Percentiles rank a stretch among this genome's conserved stretches.
Evolutionary conservation across 148 eudicot species (phyloP).

Genomic region (Polygonum maritimum): DNA sequence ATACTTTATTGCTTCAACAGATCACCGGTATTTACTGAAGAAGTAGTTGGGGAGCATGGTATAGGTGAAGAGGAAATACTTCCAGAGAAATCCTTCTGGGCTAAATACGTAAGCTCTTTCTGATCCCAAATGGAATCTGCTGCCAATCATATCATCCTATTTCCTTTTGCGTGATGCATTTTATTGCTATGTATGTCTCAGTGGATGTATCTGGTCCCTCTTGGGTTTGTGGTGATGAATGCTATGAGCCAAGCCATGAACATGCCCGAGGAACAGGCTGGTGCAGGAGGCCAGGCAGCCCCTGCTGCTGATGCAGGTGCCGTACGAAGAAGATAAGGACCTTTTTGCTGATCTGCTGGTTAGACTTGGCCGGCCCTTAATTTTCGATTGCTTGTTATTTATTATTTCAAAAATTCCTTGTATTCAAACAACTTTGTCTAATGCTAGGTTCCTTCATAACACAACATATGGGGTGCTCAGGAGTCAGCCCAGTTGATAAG

Average conservation of each 20-base stretch:
- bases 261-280: slow-evolving; percentile 72
- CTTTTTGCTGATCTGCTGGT: background rate
- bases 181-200: slow-evolving; percentile 25
- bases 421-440: background rate
- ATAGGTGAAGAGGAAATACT: slow-evolving; percentile 59
- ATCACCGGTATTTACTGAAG: slow-evolving; percentile 77
- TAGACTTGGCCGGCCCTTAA: background rate
- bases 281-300: slow-evolving; percentile 38
- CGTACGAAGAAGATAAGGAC: slow-evolving; percentile 54
- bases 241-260: slow-evolving; percentile 97
- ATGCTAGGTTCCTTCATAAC: background rate
- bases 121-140: background rate
- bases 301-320: slow-evolving; percentile 28
- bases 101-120: slow-evolving; percentile 74
- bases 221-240: slow-evolving; percentile 84
- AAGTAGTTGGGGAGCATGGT: slow-evolving; percentile 38
- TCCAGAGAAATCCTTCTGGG: slow-evolving; percentile 93
- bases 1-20: slow-evolving; percentile 28
- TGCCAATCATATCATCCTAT: background rate
- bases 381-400: background rate
- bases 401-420: background rate
- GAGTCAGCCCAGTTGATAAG: background rate
- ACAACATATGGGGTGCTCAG: background rate
- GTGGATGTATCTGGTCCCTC: slow-evolving; percentile 99
- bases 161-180: background rate